phyloP scores from a whole-genome alignment of 2,329 filamentous ascomycete genomes.

The Colletotrichum tropicale region DNA sequence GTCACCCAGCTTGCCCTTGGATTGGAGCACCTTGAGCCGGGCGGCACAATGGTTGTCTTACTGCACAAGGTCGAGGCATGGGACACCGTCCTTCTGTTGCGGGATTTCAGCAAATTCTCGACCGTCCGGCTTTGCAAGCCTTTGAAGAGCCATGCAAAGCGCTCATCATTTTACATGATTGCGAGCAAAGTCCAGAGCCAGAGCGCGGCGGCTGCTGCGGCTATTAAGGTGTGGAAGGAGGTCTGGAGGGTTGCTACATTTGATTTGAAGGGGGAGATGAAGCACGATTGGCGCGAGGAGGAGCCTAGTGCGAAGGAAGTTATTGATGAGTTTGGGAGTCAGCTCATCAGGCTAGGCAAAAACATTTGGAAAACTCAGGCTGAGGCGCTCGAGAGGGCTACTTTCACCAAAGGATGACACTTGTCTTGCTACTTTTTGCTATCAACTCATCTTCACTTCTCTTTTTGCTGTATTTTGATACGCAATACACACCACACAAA shows the following conservation, averaged over 20 bases:
- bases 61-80: conserved; percentile 52
- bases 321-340: neutral
- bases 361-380: neutral
- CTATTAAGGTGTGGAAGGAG: conserved; percentile 43
- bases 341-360: neutral
- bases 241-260: conserved; percentile 42
- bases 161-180: conserved; percentile 59
- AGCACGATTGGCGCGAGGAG: neutral
- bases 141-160: conserved; percentile 36
- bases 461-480: no score
- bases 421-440: no score
- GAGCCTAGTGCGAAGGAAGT: neutral
- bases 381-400: neutral
- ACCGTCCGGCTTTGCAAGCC: conserved; percentile 50
- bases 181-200: conserved; percentile 44
- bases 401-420: neutral
- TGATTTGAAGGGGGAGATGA: neutral
- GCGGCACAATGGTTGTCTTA: conserved; percentile 56
- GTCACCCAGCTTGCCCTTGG: conserved; percentile 47
- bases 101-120: conserved; percentile 44
- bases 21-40: conserved; percentile 40
- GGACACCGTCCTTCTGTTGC: conserved; percentile 39
- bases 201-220: conserved; percentile 31
- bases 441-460: no score
- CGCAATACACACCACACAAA: no score